These are phyloP conservation scores for Carex littledalei DNA, from an alignment of 176 grass and related monocot species.

Conservation along the genomic window DNA sequence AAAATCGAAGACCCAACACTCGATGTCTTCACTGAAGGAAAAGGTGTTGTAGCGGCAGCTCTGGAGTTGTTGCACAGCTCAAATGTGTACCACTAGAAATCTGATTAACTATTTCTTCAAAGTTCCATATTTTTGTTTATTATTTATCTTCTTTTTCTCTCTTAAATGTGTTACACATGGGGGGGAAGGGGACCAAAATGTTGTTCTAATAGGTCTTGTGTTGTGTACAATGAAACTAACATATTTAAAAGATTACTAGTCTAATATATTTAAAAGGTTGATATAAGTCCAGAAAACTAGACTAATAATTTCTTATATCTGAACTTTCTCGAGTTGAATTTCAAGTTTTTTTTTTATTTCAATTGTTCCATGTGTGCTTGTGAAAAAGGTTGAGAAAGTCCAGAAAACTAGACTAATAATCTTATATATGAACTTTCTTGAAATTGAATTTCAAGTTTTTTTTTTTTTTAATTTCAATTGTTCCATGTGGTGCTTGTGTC, in stretches of 20 bases:
- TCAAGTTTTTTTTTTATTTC: neutral
- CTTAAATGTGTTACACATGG: neutral
- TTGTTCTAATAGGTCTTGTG: neutral
- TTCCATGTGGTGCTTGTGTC: neutral
- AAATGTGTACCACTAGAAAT: conserved; percentile 39
- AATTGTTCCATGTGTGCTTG: neutral
- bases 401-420: neutral
- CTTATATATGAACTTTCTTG: neutral
- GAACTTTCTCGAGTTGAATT: neutral
- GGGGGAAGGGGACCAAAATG: too few species aligned
- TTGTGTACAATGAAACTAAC: neutral
- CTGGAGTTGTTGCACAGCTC: conserved; percentile 80
- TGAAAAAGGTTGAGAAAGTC: too few species aligned
- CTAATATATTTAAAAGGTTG: neutral
- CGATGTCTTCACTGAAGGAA: conserved; percentile 70
- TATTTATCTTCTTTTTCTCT: neutral
- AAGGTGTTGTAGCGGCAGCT: conserved; percentile 72
- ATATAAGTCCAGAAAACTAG: too few species aligned
- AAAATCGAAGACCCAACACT: conserved; percentile 81
- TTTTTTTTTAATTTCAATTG: neutral
- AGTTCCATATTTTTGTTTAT: neutral
- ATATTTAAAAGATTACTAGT: neutral
- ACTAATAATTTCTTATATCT: neutral
- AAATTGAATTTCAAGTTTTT: too few species aligned
- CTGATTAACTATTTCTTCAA: neutral